A percentile compares a stretch with the other conserved stretches of the same genome.
These are phyloP conservation scores for Xanthoconium stramineum DNA, from an alignment of 768 basidiomycete genomes.

Conservation along the genomic window DNA sequence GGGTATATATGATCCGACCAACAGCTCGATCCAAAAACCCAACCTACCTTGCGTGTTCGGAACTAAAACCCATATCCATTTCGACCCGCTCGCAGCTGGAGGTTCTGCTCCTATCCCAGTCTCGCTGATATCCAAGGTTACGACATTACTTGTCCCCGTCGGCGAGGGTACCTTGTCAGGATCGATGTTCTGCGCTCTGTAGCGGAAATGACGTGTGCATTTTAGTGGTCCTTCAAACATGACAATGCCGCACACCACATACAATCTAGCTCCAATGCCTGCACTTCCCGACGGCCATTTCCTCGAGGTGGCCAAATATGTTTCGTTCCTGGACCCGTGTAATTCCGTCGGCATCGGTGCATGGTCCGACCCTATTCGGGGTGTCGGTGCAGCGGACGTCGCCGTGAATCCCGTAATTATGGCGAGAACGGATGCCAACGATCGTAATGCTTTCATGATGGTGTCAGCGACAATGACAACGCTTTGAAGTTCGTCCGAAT, in stretches of 20 bases:
- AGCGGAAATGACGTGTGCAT: not conserved
- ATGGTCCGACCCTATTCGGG: not conserved
- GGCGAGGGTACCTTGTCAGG: not conserved
- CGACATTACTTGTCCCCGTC: not conserved
- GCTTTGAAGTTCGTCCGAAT: not conserved
- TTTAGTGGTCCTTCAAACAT: not conserved
- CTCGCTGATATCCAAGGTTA: not conserved
- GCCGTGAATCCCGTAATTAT: not conserved
- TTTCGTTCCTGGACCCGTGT: constrained; percentile 5
- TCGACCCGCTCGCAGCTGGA: not conserved
- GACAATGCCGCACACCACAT: constrained; percentile 6
- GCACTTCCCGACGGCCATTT: constrained; percentile 3
- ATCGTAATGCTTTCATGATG: constrained; percentile 3
- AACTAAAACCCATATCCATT: constrained; percentile 7
- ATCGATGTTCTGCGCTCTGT: constrained; percentile 7
- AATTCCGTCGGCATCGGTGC: constrained; percentile 13
- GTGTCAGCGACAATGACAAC: not conserved
- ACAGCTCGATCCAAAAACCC: not conserved
- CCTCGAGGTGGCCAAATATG: constrained; percentile 5
- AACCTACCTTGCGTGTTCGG: constrained; percentile 14
- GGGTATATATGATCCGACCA: constrained; percentile 4
- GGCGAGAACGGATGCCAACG: constrained; percentile 1
- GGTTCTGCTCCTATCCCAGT: not conserved
- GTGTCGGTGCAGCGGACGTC: constrained; percentile 13
- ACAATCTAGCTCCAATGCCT: not conserved